Evolutionary conservation across 257 asterid genomes (phyloP).

Genomic region (Anisodus tanguticus): DNA sequence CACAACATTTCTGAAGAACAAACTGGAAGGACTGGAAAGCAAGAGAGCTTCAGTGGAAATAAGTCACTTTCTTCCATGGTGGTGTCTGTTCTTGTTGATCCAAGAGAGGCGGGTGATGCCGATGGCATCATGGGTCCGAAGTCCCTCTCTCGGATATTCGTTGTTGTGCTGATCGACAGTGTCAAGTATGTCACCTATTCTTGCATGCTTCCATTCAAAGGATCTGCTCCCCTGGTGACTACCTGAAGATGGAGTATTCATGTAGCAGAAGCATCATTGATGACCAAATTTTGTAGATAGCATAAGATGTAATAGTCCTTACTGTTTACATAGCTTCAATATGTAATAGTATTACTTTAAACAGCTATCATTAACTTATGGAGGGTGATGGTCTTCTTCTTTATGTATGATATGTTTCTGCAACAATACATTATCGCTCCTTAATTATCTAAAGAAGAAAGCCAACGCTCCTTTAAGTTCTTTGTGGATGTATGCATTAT

Average conservation of each 20-base stretch:
- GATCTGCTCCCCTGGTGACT: conserved; percentile 65
- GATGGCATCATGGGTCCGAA: conserved; percentile 74
- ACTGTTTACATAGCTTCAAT: conserved; percentile 26
- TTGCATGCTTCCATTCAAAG: conserved; percentile 79
- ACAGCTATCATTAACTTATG: conserved; percentile 6
- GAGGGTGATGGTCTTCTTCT: background rate
- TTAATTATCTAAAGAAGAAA: background rate
- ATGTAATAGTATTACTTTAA: conserved; percentile 3
- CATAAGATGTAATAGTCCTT: conserved; percentile 32
- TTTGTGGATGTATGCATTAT: background rate
- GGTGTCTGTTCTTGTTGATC: conserved; percentile 84
- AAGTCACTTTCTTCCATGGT: conserved; percentile 74
- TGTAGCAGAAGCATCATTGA: conserved; percentile 24
- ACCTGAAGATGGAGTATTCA: conserved; percentile 40
- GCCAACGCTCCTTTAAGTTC: background rate
- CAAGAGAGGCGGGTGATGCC: conserved; percentile 70
- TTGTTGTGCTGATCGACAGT: conserved; percentile 74
- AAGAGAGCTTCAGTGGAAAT: conserved; percentile 51
- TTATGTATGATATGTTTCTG: background rate
- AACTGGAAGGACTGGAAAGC: conserved; percentile 46
- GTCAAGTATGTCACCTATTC: conserved; percentile 85
- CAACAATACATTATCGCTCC: background rate
- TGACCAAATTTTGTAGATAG: conserved; percentile 60
- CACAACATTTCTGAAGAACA: conserved; percentile 65
- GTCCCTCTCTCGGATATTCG: conserved; percentile 72